Evolutionary conservation across 139 green algal species (phyloP).

Genomic region (Chlorokybus atmophyticus): DNA sequence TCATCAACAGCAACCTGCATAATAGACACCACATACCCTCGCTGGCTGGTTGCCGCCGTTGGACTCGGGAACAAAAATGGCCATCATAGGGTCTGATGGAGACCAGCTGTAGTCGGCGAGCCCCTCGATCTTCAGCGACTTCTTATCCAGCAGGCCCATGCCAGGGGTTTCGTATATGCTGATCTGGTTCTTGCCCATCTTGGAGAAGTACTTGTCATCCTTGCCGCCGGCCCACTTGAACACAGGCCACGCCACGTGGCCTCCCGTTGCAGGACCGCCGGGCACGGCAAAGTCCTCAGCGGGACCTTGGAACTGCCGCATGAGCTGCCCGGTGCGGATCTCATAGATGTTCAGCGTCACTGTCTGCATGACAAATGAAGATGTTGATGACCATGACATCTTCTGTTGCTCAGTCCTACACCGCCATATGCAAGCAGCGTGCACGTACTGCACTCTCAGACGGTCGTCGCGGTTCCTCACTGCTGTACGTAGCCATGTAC

Average conservation of each 20-base stretch:
- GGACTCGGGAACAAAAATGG: slow-evolving; percentile 69
- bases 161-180: slow-evolving; percentile 59
- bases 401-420: no score
- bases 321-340: slow-evolving; percentile 38
- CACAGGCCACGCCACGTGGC: slow-evolving; percentile 62
- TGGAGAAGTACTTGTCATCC: slow-evolving; percentile 71
- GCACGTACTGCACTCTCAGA: not conserved
- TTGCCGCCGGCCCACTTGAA: slow-evolving; percentile 79
- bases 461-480: no score
- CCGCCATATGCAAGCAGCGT: not conserved
- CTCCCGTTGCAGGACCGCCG: slow-evolving; percentile 28
- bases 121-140: slow-evolving; percentile 74
- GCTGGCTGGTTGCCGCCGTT: slow-evolving; percentile 52
- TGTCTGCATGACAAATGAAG: slow-evolving; percentile 20
- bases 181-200: slow-evolving; percentile 58
- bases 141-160: slow-evolving; percentile 75
- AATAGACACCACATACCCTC: no score
- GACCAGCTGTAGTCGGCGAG: slow-evolving; percentile 86
- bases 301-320: slow-evolving; percentile 50
- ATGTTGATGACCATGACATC: no score
- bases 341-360: slow-evolving; percentile 66
- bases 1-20: no score
- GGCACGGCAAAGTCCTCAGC: slow-evolving; percentile 64
- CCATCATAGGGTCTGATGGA: slow-evolving; percentile 67
- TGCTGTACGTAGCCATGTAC: no score